These are phyloP conservation scores for Arthonia radiata DNA, from an alignment of 495 filamentous ascomycete genomes.

Conservation along the genomic window DNA sequence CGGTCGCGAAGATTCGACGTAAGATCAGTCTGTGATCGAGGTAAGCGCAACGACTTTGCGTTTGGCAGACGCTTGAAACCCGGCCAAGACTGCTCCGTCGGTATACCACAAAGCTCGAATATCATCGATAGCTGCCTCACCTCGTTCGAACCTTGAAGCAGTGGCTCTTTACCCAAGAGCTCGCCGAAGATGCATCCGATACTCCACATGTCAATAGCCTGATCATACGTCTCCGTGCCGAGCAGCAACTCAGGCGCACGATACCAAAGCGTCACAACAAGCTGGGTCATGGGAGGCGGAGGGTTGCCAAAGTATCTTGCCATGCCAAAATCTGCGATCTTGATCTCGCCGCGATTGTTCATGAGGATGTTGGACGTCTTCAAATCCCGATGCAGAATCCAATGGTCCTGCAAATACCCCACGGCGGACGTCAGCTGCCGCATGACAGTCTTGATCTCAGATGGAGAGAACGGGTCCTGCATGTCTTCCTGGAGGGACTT, in stretches of 20 bases:
- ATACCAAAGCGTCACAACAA: conserved; percentile 97
- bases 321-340: conserved; percentile 96
- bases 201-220: conserved; percentile 81
- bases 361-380: conserved; percentile 92
- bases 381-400: conserved; percentile 89
- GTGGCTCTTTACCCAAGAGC: conserved; percentile 55
- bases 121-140: conserved; percentile 56
- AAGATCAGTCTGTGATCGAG: conserved; percentile 14
- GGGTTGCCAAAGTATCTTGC: conserved; percentile 73
- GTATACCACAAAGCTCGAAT: conserved; percentile 77
- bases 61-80: conserved; percentile 73
- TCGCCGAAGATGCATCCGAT: conserved; percentile 93
- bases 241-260: conserved; percentile 76
- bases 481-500: conserved; percentile 85
- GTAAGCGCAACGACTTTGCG: conserved; percentile 61
- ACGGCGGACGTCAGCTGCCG: conserved; percentile 62
- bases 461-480: conserved; percentile 78
- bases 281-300: conserved; percentile 60
- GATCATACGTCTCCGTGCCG: conserved; percentile 50
- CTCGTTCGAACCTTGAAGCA: conserved; percentile 84
- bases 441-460: conserved; percentile 78
- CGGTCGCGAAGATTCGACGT: conserved; percentile 32
- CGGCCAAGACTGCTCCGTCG: conserved; percentile 69
- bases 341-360: conserved; percentile 85
- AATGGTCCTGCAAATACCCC: conserved; percentile 65